Base-by-base conservation (phyloP, 2,329 filamentous ascomycete species). In the Penicillium sp. region DNA sequence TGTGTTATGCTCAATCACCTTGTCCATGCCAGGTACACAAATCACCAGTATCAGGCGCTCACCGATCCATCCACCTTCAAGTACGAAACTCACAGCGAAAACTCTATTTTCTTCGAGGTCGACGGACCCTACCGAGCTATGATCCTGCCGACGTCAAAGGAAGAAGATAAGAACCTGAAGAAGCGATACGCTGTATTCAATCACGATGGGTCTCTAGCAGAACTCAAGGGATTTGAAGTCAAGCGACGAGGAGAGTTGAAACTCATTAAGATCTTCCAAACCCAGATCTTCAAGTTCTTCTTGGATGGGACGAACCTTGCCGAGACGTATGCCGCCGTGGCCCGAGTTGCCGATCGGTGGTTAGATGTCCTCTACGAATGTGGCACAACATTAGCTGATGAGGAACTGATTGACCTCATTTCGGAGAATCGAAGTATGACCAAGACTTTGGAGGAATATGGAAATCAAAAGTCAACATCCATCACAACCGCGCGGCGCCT, bases 161-260 rank as follows among this genome's bases (percentile, higher is more conserved):
- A 98, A 66, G 93, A 97, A 69, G 91, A 97, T 74, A 98, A 97
- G 76, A 98, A 98, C 69, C 77, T 98, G 79, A 98, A 98, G 75
- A 98, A 98, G 73, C 84, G 93, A 63, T 98, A 98, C 66, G 93
- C 94, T 32, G 93, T 98, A 3, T 98, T 98, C 79, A 98, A 98
- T 62, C 87, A 97, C 52, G 93, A 98, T 61, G 93, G 94, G 31
- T 95, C 85, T 67, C 76, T 98, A 42, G 93, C 93, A 11, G 93
- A 98, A 66, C 69, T 98, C 63, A 98, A 98, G 65, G 93, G 93
- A 5, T 98, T 98, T 63, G 93, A 98, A 63, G 84, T 98, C 56
- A 98, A 98, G 75, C 85, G 93, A 66, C 81, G 93, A 80, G 93
- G 93, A 76, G 93, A 98, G 72, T 75, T 98, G 58, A 98, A 98